Evolutionary conservation across 2,329 filamentous ascomycete species (phyloP).

Genomic region (Aspergillus sp.): DNA sequence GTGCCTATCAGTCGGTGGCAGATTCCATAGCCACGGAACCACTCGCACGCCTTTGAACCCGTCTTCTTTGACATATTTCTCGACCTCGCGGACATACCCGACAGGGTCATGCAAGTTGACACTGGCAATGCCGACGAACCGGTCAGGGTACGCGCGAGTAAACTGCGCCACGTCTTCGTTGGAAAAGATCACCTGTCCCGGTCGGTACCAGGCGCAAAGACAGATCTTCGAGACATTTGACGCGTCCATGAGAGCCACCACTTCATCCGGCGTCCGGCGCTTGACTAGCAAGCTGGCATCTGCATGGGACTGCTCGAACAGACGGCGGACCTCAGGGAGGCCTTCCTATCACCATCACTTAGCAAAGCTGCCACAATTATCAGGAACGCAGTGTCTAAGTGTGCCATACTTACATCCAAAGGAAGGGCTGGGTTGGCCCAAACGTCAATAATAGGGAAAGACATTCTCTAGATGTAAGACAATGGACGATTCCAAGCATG

Average conservation of each 20-base stretch:
- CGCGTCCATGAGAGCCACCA: slow-evolving; percentile 18
- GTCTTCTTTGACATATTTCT: slow-evolving; percentile 23
- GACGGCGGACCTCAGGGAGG: background rate
- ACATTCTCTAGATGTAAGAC: background rate
- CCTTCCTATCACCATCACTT: too few species aligned
- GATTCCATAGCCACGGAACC: slow-evolving; percentile 25
- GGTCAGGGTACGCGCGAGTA: slow-evolving; percentile 20
- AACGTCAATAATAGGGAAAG: background rate
- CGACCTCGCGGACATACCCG: slow-evolving; percentile 21
- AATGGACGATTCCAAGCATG: too few species aligned
- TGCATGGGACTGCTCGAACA: background rate
- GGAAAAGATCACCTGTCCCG: slow-evolving; percentile 17
- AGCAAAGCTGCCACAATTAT: too few species aligned
- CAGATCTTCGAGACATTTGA: slow-evolving; percentile 17
- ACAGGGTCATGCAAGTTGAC: slow-evolving; percentile 25
- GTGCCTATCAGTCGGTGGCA: slow-evolving; percentile 23
- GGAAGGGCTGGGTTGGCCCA: background rate
- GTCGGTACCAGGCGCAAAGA: slow-evolving; percentile 18
- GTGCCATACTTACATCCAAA: background rate
- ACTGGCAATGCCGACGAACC: slow-evolving; percentile 23
- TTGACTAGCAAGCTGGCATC: background rate
- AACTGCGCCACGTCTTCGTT: slow-evolving; percentile 21
- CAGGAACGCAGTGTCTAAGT: too few species aligned
- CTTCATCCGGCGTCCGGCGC: slow-evolving; percentile 11
- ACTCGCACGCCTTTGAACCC: slow-evolving; percentile 23